phyloP scores from a whole-genome alignment of 257 asterid genomes.

The Penstemon davidsonii region DNA sequence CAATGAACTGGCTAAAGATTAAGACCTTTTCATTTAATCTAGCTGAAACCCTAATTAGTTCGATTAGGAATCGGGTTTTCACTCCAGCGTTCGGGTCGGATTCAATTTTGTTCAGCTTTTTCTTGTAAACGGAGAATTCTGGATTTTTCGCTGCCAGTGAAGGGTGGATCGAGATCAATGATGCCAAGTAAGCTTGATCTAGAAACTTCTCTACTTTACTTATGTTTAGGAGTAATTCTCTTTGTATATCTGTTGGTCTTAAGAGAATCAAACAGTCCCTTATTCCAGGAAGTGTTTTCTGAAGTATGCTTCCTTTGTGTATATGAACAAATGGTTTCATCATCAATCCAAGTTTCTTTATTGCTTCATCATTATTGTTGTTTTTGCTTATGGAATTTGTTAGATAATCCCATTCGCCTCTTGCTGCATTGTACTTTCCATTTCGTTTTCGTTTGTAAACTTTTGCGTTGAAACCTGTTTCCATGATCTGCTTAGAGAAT shows the following conservation, averaged over 20 bases:
- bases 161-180: conserved; percentile 77
- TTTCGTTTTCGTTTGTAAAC: conserved; percentile 7
- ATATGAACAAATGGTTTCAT: conserved; percentile 69
- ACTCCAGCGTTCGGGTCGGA: conserved; percentile 51
- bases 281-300: conserved; percentile 60
- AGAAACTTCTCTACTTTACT: conserved; percentile 20
- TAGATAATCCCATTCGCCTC: conserved; percentile 41
- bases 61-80: conserved; percentile 53
- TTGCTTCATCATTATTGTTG: conserved; percentile 18
- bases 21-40: conserved; percentile 51
- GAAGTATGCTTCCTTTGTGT: conserved; percentile 55
- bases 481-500: conserved; percentile 30
- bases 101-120: conserved; percentile 26
- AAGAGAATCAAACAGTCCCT: conserved; percentile 49
- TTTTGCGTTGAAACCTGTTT: not conserved
- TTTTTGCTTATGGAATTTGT: conserved; percentile 37
- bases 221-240: conserved; percentile 29
- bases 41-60: conserved; percentile 43
- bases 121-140: conserved; percentile 29
- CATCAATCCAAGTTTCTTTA: conserved; percentile 46
- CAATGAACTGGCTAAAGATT: conserved; percentile 55
- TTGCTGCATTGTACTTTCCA: conserved; percentile 9
- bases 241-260: conserved; percentile 57
- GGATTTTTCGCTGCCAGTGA: conserved; percentile 38
- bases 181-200: conserved; percentile 39